Percentiles rank a stretch among this genome's conserved stretches.
These are phyloP conservation scores for Yarrowia divulgata DNA, from an alignment of 805 yeast species.

Conservation along the genomic window DNA sequence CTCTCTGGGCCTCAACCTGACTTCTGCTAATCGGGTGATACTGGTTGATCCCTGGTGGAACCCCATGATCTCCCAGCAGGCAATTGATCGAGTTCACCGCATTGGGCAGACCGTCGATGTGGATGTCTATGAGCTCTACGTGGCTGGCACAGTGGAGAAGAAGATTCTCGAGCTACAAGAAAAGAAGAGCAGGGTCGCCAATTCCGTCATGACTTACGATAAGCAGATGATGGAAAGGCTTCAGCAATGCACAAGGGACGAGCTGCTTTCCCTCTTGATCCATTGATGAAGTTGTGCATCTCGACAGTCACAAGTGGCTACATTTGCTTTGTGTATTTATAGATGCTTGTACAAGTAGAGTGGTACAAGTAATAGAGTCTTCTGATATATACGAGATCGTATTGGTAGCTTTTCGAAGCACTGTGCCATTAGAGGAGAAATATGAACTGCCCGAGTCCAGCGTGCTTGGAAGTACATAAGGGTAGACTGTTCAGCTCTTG, in stretches of 20 bases:
- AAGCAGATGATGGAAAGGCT: background rate
- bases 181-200: background rate
- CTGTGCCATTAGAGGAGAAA: too few species aligned
- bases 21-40: background rate
- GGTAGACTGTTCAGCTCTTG: too few species aligned
- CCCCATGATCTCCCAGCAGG: background rate
- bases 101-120: background rate
- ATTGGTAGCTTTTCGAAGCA: too few species aligned
- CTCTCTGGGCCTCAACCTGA: slow-evolving; percentile 1
- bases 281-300: background rate
- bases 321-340: too few species aligned
- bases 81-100: background rate
- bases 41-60: slow-evolving; percentile 7
- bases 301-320: too few species aligned
- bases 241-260: background rate
- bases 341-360: too few species aligned
- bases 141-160: background rate
- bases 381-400: too few species aligned
- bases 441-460: too few species aligned
- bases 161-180: background rate
- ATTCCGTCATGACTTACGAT: background rate
- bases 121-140: slow-evolving; percentile 4
- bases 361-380: too few species aligned
- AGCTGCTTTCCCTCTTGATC: background rate
- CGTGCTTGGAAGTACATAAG: too few species aligned